Conservation (phyloP, 1,284 basidiomycete genomes). For the Pulveroboletus ridleyi region DNA sequence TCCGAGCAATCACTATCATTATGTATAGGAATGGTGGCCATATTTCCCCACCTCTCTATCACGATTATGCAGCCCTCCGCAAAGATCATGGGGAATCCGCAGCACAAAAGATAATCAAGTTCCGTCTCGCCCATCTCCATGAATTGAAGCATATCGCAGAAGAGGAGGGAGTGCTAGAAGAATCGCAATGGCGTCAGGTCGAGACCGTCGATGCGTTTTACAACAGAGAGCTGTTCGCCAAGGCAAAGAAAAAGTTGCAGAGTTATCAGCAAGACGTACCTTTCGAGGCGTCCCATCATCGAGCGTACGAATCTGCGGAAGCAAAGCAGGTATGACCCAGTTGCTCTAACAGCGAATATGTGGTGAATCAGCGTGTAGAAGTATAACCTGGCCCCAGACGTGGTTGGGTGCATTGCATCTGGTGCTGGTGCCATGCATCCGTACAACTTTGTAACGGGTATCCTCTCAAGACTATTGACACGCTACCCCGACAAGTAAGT, state of each 20-base stretch:
- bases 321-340: constrained; percentile 41
- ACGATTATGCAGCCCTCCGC: constrained; percentile 32
- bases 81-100: constrained; percentile 27
- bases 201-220: constrained; percentile 50
- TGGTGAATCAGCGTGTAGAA: constrained; percentile 34
- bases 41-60: constrained; percentile 34
- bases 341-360: neutral
- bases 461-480: constrained; percentile 45
- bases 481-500: constrained; percentile 45
- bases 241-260: constrained; percentile 40
- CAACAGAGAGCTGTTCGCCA: constrained; percentile 39
- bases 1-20: neutral
- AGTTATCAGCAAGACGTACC: constrained; percentile 47
- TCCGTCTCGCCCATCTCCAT: constrained; percentile 40
- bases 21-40: constrained; percentile 39
- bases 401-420: constrained; percentile 46
- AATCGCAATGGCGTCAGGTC: constrained; percentile 48
- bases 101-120: constrained; percentile 32
- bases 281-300: constrained; percentile 42
- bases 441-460: constrained; percentile 51
- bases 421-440: constrained; percentile 52
- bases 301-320: constrained; percentile 39
- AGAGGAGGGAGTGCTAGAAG: constrained; percentile 37
- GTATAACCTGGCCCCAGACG: constrained; percentile 42
- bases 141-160: constrained; percentile 35